Conservation (phyloP, 2,329 filamentous ascomycete genomes). For the Fusarium tricinctum region DNA sequence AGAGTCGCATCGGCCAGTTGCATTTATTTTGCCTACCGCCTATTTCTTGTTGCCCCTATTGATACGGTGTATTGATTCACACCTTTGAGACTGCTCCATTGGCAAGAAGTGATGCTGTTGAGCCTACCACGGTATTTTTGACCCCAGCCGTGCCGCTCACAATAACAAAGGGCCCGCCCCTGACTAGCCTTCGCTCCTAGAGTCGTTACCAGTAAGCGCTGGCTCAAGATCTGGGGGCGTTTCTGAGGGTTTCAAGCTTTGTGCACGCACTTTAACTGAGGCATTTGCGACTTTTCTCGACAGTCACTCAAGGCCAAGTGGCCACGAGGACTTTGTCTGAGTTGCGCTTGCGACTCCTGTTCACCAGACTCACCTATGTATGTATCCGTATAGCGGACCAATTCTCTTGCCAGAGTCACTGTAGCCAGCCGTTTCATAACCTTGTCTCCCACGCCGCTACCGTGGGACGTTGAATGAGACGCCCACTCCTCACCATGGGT, state of each 20-base stretch:
- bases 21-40: constrained; percentile 3
- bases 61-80: constrained; percentile 28
- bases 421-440: constrained; percentile 45
- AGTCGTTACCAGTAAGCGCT: constrained; percentile 12
- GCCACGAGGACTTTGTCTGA: constrained; percentile 5
- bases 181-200: constrained; percentile 20
- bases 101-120: constrained; percentile 15
- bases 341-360: background rate
- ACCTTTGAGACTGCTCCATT: constrained; percentile 12
- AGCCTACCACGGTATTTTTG: constrained; percentile 1
- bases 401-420: constrained; percentile 30
- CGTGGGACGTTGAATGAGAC: constrained; percentile 38
- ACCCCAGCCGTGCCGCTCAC: constrained; percentile 28
- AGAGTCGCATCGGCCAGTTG: constrained; percentile 27
- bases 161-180: constrained; percentile 33
- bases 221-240: constrained; percentile 13
- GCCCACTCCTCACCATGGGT: constrained; percentile 32
- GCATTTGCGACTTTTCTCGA: constrained; percentile 9
- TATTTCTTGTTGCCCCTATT: constrained; percentile 11
- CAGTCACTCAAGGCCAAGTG: constrained; percentile 11
- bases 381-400: constrained; percentile 26
- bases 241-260: constrained; percentile 11
- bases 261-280: constrained; percentile 27
- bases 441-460: constrained; percentile 30
- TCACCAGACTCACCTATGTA: constrained; percentile 14